phyloP scores from a whole-genome alignment of 768 basidiomycete species.

The Mycena albidolilacea region DNA sequence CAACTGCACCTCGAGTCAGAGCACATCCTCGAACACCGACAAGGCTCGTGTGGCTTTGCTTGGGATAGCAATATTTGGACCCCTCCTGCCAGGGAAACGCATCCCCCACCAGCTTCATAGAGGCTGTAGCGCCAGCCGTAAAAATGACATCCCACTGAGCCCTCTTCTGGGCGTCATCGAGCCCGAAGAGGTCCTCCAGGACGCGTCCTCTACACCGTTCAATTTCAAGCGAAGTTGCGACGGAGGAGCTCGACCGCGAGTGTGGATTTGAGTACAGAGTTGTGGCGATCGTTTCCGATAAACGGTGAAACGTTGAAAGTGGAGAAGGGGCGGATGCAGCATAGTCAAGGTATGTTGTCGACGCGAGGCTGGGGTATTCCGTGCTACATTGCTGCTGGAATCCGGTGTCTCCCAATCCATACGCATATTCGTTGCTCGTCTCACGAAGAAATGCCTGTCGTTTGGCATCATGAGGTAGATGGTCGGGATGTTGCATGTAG shows the following conservation, averaged over 20 bases:
- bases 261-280: slow-evolving; percentile 39
- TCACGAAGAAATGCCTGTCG: slow-evolving; percentile 27
- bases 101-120: slow-evolving; percentile 72
- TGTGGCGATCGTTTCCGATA: slow-evolving; percentile 27
- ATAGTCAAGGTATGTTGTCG: slow-evolving; percentile 39
- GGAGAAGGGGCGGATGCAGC: slow-evolving; percentile 36
- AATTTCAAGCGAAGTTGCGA: slow-evolving; percentile 35
- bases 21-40: slow-evolving; percentile 70
- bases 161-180: slow-evolving; percentile 49
- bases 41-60: slow-evolving; percentile 71
- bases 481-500: slow-evolving; percentile 28
- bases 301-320: slow-evolving; percentile 25
- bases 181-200: slow-evolving; percentile 38
- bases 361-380: slow-evolving; percentile 31
- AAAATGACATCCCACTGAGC: slow-evolving; percentile 71
- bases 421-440: slow-evolving; percentile 29
- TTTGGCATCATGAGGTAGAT: slow-evolving; percentile 28
- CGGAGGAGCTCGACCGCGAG: slow-evolving; percentile 37
- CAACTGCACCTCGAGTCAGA: slow-evolving; percentile 51
- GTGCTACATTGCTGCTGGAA: slow-evolving; percentile 23
- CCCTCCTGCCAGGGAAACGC: slow-evolving; percentile 61
- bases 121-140: slow-evolving; percentile 69
- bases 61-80: slow-evolving; percentile 60
- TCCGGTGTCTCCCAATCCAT: slow-evolving; percentile 25
- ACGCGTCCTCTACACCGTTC: slow-evolving; percentile 34